Percentiles rank a stretch among this genome's conserved stretches.
phyloP scores from a whole-genome alignment of 2,329 filamentous ascomycete species.

The Curvularia verruculosa region DNA sequence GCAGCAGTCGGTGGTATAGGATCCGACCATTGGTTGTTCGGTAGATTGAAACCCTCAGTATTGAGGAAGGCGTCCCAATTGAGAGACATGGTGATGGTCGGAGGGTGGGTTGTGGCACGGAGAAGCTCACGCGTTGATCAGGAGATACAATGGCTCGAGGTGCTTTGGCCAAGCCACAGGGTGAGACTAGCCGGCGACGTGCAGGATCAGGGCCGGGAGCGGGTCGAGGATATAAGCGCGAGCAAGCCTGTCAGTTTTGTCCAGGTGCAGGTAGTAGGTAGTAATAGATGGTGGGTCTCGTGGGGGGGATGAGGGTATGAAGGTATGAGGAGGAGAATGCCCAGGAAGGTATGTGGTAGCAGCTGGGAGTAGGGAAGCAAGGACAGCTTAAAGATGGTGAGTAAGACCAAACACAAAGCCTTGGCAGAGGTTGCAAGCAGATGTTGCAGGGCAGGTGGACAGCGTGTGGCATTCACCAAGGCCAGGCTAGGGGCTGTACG shows the following conservation, averaged over 20 bases:
- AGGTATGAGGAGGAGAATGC: slow-evolving; percentile 6
- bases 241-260: slow-evolving; percentile 16
- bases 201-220: slow-evolving; percentile 23
- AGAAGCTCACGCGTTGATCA: slow-evolving; percentile 47
- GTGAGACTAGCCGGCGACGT: slow-evolving; percentile 29
- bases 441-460: slow-evolving; percentile 6
- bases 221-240: slow-evolving; percentile 37
- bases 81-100: slow-evolving; percentile 45
- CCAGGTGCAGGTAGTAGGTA: slow-evolving; percentile 6
- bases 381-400: slow-evolving; percentile 29
- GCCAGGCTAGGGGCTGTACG: slow-evolving; percentile 6
- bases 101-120: slow-evolving; percentile 36
- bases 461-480: slow-evolving; percentile 2
- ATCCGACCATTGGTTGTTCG: slow-evolving; percentile 49
- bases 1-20: slow-evolving; percentile 36
- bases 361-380: slow-evolving; percentile 10
- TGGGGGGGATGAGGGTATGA: background rate
- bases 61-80: slow-evolving; percentile 50
- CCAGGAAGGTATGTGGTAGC: background rate
- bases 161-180: slow-evolving; percentile 32
- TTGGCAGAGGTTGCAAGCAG: slow-evolving; percentile 24
- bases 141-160: slow-evolving; percentile 40
- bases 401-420: slow-evolving; percentile 21
- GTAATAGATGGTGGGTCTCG: slow-evolving; percentile 1
- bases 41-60: slow-evolving; percentile 46